A percentile compares a stretch with the other conserved stretches of the same genome.
Conservation (phyloP, 108 stramenopile species). For the Conticribra weissflogii region DNA sequence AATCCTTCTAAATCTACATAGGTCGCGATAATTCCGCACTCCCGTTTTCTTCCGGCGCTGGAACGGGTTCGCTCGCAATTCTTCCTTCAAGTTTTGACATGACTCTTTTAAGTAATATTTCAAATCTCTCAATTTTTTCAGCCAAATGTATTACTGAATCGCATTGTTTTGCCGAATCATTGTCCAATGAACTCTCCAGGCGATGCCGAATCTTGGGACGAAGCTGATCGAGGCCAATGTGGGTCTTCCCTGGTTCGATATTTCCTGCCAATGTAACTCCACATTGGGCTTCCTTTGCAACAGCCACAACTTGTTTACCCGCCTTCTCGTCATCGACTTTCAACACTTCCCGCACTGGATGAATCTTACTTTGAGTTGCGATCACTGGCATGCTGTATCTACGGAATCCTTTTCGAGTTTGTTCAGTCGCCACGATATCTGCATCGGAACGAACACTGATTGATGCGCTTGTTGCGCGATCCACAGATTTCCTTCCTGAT, state of each 20-base stretch:
- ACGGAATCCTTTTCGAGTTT: neutral
- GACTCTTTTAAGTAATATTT: too few relatives aligned
- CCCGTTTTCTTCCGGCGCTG: neutral
- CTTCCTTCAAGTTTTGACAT: slow-evolving; percentile 10
- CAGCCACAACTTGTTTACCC: neutral
- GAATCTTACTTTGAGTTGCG: too few relatives aligned
- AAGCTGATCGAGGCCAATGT: slow-evolving; percentile 21
- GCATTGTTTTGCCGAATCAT: neutral
- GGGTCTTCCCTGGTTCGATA: slow-evolving; percentile 4
- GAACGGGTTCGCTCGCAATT: neutral
- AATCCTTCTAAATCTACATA: too few relatives aligned
- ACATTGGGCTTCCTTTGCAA: slow-evolving; percentile 15
- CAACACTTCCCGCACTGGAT: too few relatives aligned
- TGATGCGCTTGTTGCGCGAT: too few relatives aligned
- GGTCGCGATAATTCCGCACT: neutral
- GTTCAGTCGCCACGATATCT: slow-evolving; percentile 8
- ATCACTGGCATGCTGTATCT: neutral
- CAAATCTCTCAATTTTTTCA: too few relatives aligned
- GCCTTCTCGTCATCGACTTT: neutral
- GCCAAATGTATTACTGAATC: too few relatives aligned
- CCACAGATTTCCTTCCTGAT: slow-evolving; percentile 7
- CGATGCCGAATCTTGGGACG: slow-evolving; percentile 19
- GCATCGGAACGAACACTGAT: slow-evolving; percentile 25
- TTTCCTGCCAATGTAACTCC: slow-evolving; percentile 15
- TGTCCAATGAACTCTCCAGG: neutral